Evolutionary conservation across 148 eudicot genomes (phyloP), one percentile per base, ranked within the genome.

Genomic region (Rhododendron ferrugineum): DNA sequence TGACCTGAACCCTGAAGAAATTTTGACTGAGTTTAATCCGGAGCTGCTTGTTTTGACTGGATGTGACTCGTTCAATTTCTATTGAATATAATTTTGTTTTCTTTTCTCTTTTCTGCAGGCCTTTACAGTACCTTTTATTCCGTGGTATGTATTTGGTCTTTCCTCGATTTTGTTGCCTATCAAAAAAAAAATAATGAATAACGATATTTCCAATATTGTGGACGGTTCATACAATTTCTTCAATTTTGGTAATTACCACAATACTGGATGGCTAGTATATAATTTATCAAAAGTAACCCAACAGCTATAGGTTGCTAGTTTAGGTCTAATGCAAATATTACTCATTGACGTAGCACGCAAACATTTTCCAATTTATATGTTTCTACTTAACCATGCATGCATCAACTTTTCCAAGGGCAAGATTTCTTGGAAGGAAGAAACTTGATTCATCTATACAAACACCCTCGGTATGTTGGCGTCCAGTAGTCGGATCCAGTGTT

Each of bases 381-480:
- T 58, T 20, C n/a, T 22, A 58, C 64, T 58, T 58, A 62, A 62
- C 68, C 54, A 50, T 13, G 15, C 54, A 50, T 50, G 15, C 11
- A 62, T 62, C 68, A 62, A 62, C 9, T 62, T 62, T 62, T 23
- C 28, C 68, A 62, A 2, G 30, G 64, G 64, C n/a, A 58, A 20
- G 8, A 58, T 58, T 58, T 58, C n/a, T 1, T 22, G 64, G 64
- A 58, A 20, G 18, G 13, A 78, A 78, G 46, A 54, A 60, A 49
- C 85, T 54, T 60, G 1, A 40, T 84, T 75, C 64, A 88, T 85
- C 83, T 82, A 40, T 85, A 88, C 40, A 85, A 83, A 78, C 83
- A 85, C 13, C 89, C 85, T 85, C 89, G 83, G 22, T 85, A 88
- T 10, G 89, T 54, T 10, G 89, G 89, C 28, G 87, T 88, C 87